A percentile compares a stretch with the other conserved stretches of the same genome.
Evolutionary conservation across 2,329 filamentous ascomycete species (phyloP).

Genomic region (Lasiodiplodia hormozganensis): DNA sequence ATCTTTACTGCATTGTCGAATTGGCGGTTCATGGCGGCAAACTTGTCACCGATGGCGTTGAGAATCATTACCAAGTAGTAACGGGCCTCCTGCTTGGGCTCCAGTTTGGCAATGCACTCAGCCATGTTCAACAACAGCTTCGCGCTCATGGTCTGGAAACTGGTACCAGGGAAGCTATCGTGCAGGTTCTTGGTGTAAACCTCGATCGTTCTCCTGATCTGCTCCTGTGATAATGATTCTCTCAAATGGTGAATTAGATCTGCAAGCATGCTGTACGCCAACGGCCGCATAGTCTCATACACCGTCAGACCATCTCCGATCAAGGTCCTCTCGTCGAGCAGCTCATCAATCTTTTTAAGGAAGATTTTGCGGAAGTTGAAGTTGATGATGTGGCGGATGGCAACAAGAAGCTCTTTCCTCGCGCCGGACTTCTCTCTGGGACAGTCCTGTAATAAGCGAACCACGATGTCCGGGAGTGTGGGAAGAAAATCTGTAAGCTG

Average conservation of each 20-base stretch:
- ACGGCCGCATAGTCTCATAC: conserved; percentile 91
- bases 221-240: conserved; percentile 84
- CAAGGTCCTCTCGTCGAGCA: conserved; percentile 90
- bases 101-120: conserved; percentile 93
- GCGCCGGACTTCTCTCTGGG: conserved; percentile 92
- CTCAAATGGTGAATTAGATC: conserved; percentile 97
- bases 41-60: conserved; percentile 97
- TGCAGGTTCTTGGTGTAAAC: conserved; percentile 97
- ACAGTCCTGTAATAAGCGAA: conserved; percentile 90
- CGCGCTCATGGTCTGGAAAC: conserved; percentile 99
- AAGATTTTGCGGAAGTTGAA: conserved; percentile 98
- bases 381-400: conserved; percentile 98
- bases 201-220: conserved; percentile 94
- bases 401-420: conserved; percentile 92
- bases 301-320: conserved; percentile 97
- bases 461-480: conserved; percentile 84
- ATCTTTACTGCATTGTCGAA: conserved; percentile 95
- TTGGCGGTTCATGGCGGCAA: conserved; percentile 96
- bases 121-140: conserved; percentile 98
- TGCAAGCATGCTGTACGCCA: conserved; percentile 98
- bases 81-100: conserved; percentile 90
- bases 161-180: conserved; percentile 95
- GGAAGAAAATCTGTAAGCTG: conserved; percentile 88
- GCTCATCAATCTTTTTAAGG: conserved; percentile 89
- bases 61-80: conserved; percentile 97